Conservation (phyloP, 2,329 filamentous ascomycete species). For the Chaetomiaceae sp. region DNA sequence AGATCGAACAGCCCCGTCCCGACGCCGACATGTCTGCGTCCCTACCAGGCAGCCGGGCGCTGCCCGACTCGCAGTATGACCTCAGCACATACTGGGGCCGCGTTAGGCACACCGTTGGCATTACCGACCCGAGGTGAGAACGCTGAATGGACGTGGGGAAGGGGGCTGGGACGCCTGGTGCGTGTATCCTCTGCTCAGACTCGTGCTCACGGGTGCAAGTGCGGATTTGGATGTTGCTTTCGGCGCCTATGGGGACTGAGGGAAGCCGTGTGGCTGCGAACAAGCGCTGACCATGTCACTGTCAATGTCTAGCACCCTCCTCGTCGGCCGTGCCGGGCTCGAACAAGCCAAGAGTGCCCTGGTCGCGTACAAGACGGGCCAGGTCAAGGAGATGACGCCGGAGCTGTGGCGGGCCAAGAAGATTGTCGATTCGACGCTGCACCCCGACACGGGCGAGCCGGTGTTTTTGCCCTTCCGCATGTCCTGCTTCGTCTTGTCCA, state of each 20-base stretch:
- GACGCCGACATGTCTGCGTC: slow-evolving; percentile 54
- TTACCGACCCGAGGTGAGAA: slow-evolving; percentile 91
- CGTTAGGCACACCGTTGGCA: slow-evolving; percentile 79
- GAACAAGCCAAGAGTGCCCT: slow-evolving; percentile 81
- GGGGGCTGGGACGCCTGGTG: slow-evolving; percentile 6
- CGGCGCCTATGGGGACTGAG: neutral
- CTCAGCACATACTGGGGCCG: slow-evolving; percentile 91
- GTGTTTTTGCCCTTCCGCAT: slow-evolving; percentile 95
- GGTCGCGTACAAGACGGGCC: slow-evolving; percentile 78
- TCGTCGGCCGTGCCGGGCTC: slow-evolving; percentile 71
- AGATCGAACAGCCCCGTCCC: neutral
- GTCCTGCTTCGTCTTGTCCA: slow-evolving; percentile 91
- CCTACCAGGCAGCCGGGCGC: slow-evolving; percentile 64
- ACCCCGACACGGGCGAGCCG: slow-evolving; percentile 89
- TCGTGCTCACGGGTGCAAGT: neutral
- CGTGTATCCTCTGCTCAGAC: slow-evolving; percentile 8
- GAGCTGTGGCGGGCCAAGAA: slow-evolving; percentile 96
- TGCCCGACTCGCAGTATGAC: slow-evolving; percentile 89
- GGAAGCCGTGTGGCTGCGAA: neutral
- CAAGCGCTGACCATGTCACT: slow-evolving; percentile 5
- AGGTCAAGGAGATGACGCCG: slow-evolving; percentile 72
- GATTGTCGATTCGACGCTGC: slow-evolving; percentile 90
- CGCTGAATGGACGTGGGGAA: slow-evolving; percentile 6
- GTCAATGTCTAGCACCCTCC: slow-evolving; percentile 63
- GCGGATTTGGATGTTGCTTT: neutral